phyloP scores from a whole-genome alignment of 805 yeast genomes.

The Zygosaccharomyces bisporus region DNA sequence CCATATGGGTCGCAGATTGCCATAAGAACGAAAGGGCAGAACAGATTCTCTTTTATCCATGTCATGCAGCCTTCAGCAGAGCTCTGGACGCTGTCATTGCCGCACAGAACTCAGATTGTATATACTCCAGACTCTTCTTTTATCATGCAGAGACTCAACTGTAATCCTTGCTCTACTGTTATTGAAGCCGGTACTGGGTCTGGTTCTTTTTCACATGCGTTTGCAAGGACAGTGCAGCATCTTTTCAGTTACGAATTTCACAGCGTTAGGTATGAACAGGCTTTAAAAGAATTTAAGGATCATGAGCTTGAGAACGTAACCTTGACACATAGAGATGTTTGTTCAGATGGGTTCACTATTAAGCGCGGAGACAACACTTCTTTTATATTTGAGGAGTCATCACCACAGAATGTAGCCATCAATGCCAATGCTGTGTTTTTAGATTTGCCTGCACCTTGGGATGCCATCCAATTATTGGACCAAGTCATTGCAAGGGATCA shows the following conservation, averaged over 20 bases:
- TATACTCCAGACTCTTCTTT: conserved; percentile 94
- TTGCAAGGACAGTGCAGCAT: conserved; percentile 78
- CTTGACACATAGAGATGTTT: conserved; percentile 88
- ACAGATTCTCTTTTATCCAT: conserved; percentile 71
- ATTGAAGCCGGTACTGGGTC: conserved; percentile 99
- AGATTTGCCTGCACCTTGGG: conserved; percentile 97
- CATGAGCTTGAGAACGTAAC: conserved; percentile 67
- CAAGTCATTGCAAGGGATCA: conserved; percentile 51
- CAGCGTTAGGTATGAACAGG: conserved; percentile 75
- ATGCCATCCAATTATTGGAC: conserved; percentile 75
- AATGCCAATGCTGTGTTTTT: conserved; percentile 72
- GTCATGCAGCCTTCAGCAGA: conserved; percentile 91
- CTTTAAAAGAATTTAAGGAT: conserved; percentile 65
- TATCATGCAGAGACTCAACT: conserved; percentile 75
- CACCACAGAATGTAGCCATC: conserved; percentile 20
- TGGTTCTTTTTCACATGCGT: conserved; percentile 90
- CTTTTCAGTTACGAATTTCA: conserved; percentile 90
- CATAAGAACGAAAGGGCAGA: conserved; percentile 54
- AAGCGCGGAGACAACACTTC: conserved; percentile 31
- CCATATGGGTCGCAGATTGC: conserved; percentile 83
- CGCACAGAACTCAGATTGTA: conserved; percentile 97
- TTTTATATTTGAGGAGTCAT: conserved; percentile 23
- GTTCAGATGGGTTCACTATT: conserved; percentile 75
- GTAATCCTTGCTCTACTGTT: conserved; percentile 70
- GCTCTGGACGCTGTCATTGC: conserved; percentile 91